Percentiles rank a stretch among this genome's conserved stretches.
phyloP scores from a whole-genome alignment of 805 yeast species.

The Wickerhamiella musiphila region DNA sequence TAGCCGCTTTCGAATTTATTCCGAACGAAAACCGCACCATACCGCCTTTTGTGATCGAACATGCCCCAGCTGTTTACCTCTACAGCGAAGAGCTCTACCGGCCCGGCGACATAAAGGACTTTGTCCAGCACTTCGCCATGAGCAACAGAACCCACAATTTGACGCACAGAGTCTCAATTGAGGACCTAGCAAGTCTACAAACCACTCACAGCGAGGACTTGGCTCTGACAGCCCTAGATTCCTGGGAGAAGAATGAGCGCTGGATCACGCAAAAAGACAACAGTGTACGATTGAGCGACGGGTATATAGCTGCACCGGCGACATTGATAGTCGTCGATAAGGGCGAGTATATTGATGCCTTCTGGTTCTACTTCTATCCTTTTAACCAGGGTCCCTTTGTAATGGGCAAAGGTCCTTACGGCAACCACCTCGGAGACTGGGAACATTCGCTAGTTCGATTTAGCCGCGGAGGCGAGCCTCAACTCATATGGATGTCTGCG shows the following conservation, averaged over 20 bases:
- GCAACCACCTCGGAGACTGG: conserved; percentile 97
- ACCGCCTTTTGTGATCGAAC: conserved; percentile 18
- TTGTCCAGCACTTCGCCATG: conserved; percentile 47
- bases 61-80: conserved; percentile 58
- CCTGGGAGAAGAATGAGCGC: conserved; percentile 55
- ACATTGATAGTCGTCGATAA: conserved; percentile 71
- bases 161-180: conserved; percentile 13
- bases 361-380: conserved; percentile 90
- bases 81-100: conserved; percentile 78
- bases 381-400: conserved; percentile 92
- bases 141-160: conserved; percentile 29
- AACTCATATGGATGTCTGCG: conserved; percentile 88
- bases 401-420: conserved; percentile 95
- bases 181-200: conserved; percentile 11
- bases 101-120: conserved; percentile 66
- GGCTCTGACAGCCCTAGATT: conserved; percentile 48
- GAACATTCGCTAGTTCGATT: conserved; percentile 84
- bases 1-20: no score
- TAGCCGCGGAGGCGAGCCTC: conserved; percentile 46
- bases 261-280: conserved; percentile 69
- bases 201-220: conserved; percentile 23
- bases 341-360: conserved; percentile 88
- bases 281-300: conserved; percentile 53
- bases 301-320: conserved; percentile 69
- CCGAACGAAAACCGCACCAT: no score